Base-by-base conservation (phyloP, 495 filamentous ascomycete species). In the Cercophora newfieldiana region DNA sequence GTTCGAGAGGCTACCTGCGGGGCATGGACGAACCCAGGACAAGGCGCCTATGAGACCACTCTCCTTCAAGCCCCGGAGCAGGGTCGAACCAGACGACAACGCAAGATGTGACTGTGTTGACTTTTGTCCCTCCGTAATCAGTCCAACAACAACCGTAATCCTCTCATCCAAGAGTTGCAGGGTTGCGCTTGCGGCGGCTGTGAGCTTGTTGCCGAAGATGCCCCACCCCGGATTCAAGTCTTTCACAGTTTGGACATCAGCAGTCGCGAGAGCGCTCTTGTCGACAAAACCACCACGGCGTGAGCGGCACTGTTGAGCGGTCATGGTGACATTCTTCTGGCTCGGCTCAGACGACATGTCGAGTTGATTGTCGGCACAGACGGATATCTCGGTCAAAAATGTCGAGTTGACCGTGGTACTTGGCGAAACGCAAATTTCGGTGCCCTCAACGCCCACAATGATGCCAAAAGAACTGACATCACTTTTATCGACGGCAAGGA, bases 51-150 rank as follows among this genome's bases (percentile, higher is more conserved):
- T 71, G 31, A 64, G 22, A 1, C 55, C 59, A 22, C 26, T 19
- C 8, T 57, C 55, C 50, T 71, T 66, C 30, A 71, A 30, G 12
- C 21, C 48, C 2, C 51, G 53, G 1, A 71, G 33, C 1, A 66
- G 14, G 0, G 59, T 48, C 3, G 66, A 66, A 2, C 37, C 49
- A 21, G 63, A 14, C 7, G 63, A 66, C 6, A 71, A 55, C 3
- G 66, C 69, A 16, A 71, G 53, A 48, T 71, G 69, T 3, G 59
- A 64, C 1, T 62, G 58, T 22, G 66, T 64, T 3, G 60, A 68
- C 16, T 59, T 47, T 26, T 68, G 62, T n/a, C 69, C 69, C 5
- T 53, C 28, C 2, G 49, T 50, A 18, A 68, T 66, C 62, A 67
- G 56, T 1, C 61, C 65, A 14, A 59, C 62, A 18, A 53, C 55